Percentiles rank a stretch among this genome's conserved stretches.
These are phyloP conservation scores for Chaetomiaceae sp. DNA, from an alignment of 2,329 filamentous ascomycete genomes.

Conservation along the genomic window DNA sequence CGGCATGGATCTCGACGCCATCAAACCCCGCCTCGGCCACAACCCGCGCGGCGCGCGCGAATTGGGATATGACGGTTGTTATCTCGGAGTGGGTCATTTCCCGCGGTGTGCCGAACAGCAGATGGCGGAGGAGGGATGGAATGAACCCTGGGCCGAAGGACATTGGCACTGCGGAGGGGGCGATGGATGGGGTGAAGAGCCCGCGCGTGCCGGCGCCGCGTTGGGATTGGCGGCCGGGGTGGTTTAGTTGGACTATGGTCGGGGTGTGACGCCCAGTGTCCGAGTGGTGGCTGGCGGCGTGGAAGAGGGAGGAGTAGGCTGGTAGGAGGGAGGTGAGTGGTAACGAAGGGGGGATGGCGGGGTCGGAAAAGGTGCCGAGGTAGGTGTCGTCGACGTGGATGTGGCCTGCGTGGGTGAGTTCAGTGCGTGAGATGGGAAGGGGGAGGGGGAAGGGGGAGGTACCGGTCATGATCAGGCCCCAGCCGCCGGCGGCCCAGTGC, in stretches of 20 bases:
- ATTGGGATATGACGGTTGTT: conserved; percentile 46
- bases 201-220: conserved; percentile 32
- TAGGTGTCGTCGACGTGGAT: conserved; percentile 40
- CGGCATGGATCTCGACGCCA: conserved; percentile 43
- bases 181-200: conserved; percentile 47
- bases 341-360: conserved; percentile 32
- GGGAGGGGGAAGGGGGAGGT: background rate
- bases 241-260: conserved; percentile 57
- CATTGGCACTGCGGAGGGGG: conserved; percentile 39
- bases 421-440: background rate
- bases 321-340: conserved; percentile 29
- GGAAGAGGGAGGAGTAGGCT: conserved; percentile 39
- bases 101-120: conserved; percentile 50
- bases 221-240: conserved; percentile 54
- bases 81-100: conserved; percentile 55
- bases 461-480: conserved; percentile 50
- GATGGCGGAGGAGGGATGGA: conserved; percentile 28
- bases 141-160: conserved; percentile 38
- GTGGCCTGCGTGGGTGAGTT: conserved; percentile 34
- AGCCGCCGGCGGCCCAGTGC: conserved; percentile 50
- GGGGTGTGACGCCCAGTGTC: conserved; percentile 41
- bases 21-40: conserved; percentile 43
- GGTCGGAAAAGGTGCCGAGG: conserved; percentile 35
- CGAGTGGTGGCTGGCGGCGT: conserved; percentile 40
- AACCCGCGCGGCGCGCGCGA: conserved; percentile 49